Conservation (phyloP, 148 eudicot species). For the Hydrangea macrophylla region DNA sequence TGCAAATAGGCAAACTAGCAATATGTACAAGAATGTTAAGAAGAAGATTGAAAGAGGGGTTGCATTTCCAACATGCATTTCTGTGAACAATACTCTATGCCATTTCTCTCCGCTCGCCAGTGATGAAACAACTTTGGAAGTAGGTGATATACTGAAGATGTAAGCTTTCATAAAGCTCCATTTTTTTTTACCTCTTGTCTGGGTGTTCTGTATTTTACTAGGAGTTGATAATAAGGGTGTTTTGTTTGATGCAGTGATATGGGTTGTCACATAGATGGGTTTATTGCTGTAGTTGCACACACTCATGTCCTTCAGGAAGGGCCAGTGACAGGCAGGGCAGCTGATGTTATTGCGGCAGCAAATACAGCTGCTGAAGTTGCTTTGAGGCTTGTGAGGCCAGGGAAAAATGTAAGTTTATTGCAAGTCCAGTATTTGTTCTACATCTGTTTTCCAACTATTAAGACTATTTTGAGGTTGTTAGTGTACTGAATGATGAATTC, state of each 20-base stretch:
- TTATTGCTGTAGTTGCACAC: constrained; percentile 84
- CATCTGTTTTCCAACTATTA: not conserved
- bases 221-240: constrained; percentile 7
- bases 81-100: constrained; percentile 80
- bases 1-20: constrained; percentile 60
- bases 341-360: constrained; percentile 90
- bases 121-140: constrained; percentile 74
- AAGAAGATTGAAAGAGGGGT: constrained; percentile 95
- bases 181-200: not conserved
- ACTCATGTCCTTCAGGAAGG: constrained; percentile 82
- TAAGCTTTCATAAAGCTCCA: constrained; percentile 27
- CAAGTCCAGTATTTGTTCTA: not conserved
- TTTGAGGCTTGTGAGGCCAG: constrained; percentile 87
- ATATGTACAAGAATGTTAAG: constrained; percentile 78
- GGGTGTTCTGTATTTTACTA: not conserved
- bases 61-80: constrained; percentile 90
- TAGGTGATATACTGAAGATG: constrained; percentile 84
- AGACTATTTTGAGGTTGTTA: not conserved
- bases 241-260: constrained; percentile 56
- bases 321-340: constrained; percentile 74
- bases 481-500: not conserved
- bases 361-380: constrained; percentile 97
- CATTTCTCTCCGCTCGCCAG: constrained; percentile 83
- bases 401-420: constrained; percentile 57
- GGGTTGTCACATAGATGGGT: constrained; percentile 94